Percentiles rank a stretch among this genome's conserved stretches.
phyloP scores from a whole-genome alignment of 1,284 basidiomycete species.

The Melampsora larici-populina region DNA sequence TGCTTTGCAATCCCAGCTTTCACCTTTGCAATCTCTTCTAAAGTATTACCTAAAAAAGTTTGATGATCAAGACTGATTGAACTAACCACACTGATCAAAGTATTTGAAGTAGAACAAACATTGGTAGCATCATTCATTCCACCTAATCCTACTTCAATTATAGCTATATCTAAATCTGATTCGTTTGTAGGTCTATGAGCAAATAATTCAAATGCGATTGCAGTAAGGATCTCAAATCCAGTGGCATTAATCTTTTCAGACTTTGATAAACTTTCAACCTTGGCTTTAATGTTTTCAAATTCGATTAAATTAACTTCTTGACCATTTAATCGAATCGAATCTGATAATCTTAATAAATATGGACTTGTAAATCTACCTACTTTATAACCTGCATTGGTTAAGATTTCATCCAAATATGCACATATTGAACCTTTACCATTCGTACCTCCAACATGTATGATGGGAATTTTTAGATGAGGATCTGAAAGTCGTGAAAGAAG shows the following conservation, averaged over 20 bases:
- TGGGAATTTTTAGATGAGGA: constrained; percentile 70
- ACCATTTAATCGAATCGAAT: constrained; percentile 72
- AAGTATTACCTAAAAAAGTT: constrained; percentile 73
- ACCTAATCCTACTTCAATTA: constrained; percentile 93
- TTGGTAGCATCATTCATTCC: constrained; percentile 94
- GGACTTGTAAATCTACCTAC: constrained; percentile 90
- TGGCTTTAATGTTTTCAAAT: not conserved
- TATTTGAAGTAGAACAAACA: constrained; percentile 63
- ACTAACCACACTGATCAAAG: constrained; percentile 76
- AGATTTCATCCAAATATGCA: constrained; percentile 72
- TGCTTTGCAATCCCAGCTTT: constrained; percentile 77
- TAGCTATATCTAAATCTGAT: constrained; percentile 45
- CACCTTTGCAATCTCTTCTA: constrained; percentile 72
- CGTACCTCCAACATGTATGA: constrained; percentile 89
- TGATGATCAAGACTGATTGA: constrained; percentile 90
- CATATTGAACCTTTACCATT: constrained; percentile 96
- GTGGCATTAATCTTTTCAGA: not conserved
- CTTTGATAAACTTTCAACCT: not conserved
- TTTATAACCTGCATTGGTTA: constrained; percentile 61
- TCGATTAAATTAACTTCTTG: constrained; percentile 58
- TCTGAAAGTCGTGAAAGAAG: constrained; percentile 61
- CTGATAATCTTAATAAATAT: constrained; percentile 74
- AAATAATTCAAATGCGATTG: not conserved
- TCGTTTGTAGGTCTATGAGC: not conserved
- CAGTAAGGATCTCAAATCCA: not conserved